These are phyloP conservation scores for Tuber melanosporum DNA, from an alignment of 495 filamentous ascomycete genomes.

Conservation along the genomic window DNA sequence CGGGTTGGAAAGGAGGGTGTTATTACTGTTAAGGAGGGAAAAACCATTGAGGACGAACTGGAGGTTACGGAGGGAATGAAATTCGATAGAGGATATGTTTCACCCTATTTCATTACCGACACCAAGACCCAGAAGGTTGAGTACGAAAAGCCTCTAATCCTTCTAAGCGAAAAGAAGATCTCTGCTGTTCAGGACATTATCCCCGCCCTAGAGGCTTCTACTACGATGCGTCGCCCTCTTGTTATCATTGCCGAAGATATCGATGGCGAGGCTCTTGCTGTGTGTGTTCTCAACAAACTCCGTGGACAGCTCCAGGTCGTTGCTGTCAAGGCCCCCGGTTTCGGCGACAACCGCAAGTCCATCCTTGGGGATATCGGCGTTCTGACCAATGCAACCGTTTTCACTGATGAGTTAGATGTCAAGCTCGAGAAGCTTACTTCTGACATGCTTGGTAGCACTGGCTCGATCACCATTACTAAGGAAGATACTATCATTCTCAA, in stretches of 20 bases:
- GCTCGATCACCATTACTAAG: slow-evolving; percentile 99
- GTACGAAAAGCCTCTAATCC: slow-evolving; percentile 98
- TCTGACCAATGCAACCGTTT: slow-evolving; percentile 93
- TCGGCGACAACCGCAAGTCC: slow-evolving; percentile 99
- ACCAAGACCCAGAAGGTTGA: slow-evolving; percentile 97
- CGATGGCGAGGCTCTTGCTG: slow-evolving; percentile 94
- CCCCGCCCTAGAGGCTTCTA: slow-evolving; percentile 92
- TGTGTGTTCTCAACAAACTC: slow-evolving; percentile 99
- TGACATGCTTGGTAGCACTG: slow-evolving; percentile 94
- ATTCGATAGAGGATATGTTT: slow-evolving; percentile 97
- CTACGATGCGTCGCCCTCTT: slow-evolving; percentile 86
- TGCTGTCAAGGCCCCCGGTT: slow-evolving; percentile 97
- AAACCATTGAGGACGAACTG: slow-evolving; percentile 95
- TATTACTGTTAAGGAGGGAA: slow-evolving; percentile 98
- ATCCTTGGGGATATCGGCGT: slow-evolving; percentile 94
- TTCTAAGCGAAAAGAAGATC: slow-evolving; percentile 99
- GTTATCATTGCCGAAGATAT: slow-evolving; percentile 99
- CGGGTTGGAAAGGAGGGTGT: slow-evolving; percentile 99
- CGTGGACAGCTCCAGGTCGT: slow-evolving; percentile 97
- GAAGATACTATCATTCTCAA: slow-evolving; percentile 99
- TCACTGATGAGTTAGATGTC: slow-evolving; percentile 94
- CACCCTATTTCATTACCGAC: slow-evolving; percentile 99
- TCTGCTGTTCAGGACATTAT: slow-evolving; percentile 97
- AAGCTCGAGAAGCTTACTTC: slow-evolving; percentile 96
- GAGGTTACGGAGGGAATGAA: slow-evolving; percentile 99